Percentiles rank a stretch among this genome's conserved stretches.
These are phyloP conservation scores for Phytophthora tubulina DNA, from an alignment of 352 stramenopile genomes.

Conservation along the genomic window DNA sequence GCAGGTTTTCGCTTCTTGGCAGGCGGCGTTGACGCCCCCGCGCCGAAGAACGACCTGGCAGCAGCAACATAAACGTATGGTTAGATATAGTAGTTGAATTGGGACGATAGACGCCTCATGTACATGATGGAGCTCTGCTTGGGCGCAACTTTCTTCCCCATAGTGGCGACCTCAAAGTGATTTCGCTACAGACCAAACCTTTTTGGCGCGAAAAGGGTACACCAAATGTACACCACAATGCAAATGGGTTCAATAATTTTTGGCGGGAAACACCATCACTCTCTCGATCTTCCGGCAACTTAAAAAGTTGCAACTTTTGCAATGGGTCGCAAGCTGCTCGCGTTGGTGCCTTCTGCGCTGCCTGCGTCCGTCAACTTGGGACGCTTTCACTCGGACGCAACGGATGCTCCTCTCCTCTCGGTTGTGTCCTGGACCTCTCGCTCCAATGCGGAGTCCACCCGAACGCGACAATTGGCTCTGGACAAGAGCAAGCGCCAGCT, in stretches of 20 bases:
- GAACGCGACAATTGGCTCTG: slow-evolving; percentile 71
- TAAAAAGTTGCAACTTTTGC: background rate
- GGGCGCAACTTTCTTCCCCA: slow-evolving; percentile 42
- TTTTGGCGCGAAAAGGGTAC: slow-evolving; percentile 7
- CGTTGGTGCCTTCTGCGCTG: slow-evolving; percentile 56
- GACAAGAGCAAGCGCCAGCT: slow-evolving; percentile 40
- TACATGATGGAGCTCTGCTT: slow-evolving; percentile 81
- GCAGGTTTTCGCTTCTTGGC: slow-evolving; percentile 42
- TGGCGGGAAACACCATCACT: slow-evolving; percentile 36
- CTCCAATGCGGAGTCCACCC: slow-evolving; percentile 14
- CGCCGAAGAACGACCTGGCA: slow-evolving; percentile 70
- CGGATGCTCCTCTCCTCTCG: slow-evolving; percentile 56
- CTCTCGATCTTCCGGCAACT: slow-evolving; percentile 16
- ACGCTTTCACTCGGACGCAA: slow-evolving; percentile 77
- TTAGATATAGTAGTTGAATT: background rate
- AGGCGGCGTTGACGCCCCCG: slow-evolving; percentile 28
- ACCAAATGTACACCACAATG: slow-evolving; percentile 11
- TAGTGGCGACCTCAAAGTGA: slow-evolving; percentile 7
- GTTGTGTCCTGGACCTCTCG: slow-evolving; percentile 61
- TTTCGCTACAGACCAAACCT: slow-evolving; percentile 16
- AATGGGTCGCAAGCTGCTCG: slow-evolving; percentile 62
- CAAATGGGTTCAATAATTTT: slow-evolving; percentile 4
- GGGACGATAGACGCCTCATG: slow-evolving; percentile 3
- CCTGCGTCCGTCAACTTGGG: slow-evolving; percentile 48
- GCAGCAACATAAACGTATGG: background rate